Evolutionary conservation across 768 basidiomycete genomes (phyloP).

Genomic region (Mycena indigotica): DNA sequence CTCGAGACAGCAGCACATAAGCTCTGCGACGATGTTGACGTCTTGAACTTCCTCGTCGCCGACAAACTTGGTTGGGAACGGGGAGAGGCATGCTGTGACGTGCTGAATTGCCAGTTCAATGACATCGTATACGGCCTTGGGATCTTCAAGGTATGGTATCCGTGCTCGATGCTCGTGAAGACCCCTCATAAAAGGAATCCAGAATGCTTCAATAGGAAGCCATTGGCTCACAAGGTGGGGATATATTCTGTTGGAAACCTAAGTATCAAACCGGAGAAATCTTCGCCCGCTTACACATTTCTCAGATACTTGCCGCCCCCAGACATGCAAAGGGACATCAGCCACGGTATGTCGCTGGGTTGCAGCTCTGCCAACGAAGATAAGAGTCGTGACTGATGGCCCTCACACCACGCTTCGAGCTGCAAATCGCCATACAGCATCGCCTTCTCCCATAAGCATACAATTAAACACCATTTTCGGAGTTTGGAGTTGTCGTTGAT

Average conservation of each 20-base stretch:
- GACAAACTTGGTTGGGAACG: neutral
- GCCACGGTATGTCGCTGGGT: neutral
- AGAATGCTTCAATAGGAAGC: conserved; percentile 1
- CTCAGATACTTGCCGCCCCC: conserved; percentile 2
- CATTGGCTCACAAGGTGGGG: neutral
- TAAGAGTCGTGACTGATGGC: neutral
- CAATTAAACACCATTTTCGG: neutral
- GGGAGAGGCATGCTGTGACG: neutral
- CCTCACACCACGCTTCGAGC: neutral
- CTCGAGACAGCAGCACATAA: conserved; percentile 1
- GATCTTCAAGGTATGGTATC: neutral
- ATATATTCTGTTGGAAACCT: neutral
- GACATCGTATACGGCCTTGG: neutral
- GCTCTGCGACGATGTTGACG: neutral
- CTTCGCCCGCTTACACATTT: neutral
- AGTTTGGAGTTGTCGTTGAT: neutral
- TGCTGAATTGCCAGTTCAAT: neutral
- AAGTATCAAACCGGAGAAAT: neutral
- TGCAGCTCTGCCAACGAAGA: neutral
- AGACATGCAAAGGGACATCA: neutral
- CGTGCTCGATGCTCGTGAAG: neutral
- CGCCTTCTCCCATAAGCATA: neutral
- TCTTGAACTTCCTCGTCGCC: neutral
- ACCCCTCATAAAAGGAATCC: neutral
- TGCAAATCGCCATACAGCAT: neutral